phyloP scores from a whole-genome alignment of 495 filamentous ascomycete genomes.

The Penicillium simplicissimum region DNA sequence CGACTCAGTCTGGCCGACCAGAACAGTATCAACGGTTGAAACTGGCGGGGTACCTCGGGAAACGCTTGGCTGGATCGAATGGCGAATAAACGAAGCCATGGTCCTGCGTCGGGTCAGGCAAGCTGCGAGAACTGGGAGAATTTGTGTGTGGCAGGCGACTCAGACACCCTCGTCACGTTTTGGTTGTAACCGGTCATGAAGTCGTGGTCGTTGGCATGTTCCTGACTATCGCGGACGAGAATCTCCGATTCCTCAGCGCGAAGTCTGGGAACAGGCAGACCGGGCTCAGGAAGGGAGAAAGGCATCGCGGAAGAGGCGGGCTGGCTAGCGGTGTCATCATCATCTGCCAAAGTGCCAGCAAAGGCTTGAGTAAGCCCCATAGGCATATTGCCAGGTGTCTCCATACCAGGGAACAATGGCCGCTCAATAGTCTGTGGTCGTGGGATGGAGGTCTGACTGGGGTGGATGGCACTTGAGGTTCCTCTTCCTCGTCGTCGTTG shows the following conservation, averaged over 20 bases:
- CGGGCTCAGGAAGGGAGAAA: constrained; percentile 54
- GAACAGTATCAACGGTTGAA: constrained; percentile 71
- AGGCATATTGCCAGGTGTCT: constrained; percentile 51
- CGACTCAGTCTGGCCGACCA: constrained; percentile 57
- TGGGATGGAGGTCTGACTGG: constrained; percentile 35
- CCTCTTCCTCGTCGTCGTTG: constrained; percentile 54
- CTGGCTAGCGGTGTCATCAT: constrained; percentile 42
- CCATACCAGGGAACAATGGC: constrained; percentile 56
- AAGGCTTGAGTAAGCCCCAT: constrained; percentile 90
- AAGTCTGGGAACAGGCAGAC: constrained; percentile 41
- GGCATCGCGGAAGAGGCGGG: constrained; percentile 50
- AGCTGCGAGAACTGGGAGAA: constrained; percentile 61
- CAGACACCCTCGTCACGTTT: constrained; percentile 39
- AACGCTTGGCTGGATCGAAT: constrained; percentile 57
- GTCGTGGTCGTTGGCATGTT: constrained; percentile 35
- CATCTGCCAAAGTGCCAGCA: constrained; percentile 83
- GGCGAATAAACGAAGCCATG: constrained; percentile 68
- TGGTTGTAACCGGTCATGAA: constrained; percentile 33
- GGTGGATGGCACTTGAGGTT: constrained; percentile 34
- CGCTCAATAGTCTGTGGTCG: constrained; percentile 36
- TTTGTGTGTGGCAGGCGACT: constrained; percentile 41
- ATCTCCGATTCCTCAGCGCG: constrained; percentile 53
- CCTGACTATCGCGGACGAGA: constrained; percentile 68
- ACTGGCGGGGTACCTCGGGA: constrained; percentile 56
- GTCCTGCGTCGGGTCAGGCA: constrained; percentile 84